Evolutionary conservation across 2,329 filamentous ascomycete genomes (phyloP), one percentile per base, ranked within the genome.

Genomic region (Beauveria varroae): DNA sequence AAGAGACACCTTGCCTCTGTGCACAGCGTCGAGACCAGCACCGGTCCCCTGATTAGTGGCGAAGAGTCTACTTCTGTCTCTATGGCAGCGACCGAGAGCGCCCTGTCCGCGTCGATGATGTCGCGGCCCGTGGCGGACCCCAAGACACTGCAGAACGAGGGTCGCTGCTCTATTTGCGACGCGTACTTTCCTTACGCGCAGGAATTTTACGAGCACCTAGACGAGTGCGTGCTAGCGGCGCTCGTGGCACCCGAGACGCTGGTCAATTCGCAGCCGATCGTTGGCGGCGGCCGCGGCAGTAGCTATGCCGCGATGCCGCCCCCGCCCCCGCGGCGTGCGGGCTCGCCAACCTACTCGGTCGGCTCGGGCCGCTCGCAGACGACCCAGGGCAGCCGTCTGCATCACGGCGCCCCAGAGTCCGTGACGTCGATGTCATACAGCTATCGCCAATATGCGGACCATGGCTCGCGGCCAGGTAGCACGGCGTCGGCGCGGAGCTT

Each of bases 121-220:
- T 44, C 49, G 44, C 59, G 46, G 5, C 59, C 59, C 16, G 59
- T 61, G 5, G 41, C 53, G 46, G 59, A 61, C 34, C 52, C 59
- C 34, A 61, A 55, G 44, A 55, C 59, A 24, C 53, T 61, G 30
- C 59, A 61, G 12, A 47, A 47, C 34, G 34, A 61, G n/a, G 59
- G 59, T 65, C 91, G 89, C 73, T 98, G 93, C 75, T 96, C 91
- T 3, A 98, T 95, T 65, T 98, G 93, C 75, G 83, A 86, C 47
- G 90, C 85, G 8, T 76, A 78, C 16, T 98, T 96, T 72, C 82
- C 82, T 66, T 93, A 88, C 63, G 91, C 93, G 3, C 93, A 98
- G 74, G 93, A 97, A 70, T 97, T 97, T 77, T 97, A 98, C 73
- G 93, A 98, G 77, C 93, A 98, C 79, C 79, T 97, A 66, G 93